A percentile compares a stretch with the other conserved stretches of the same genome.
Evolutionary conservation across 331 rosid genomes (phyloP).

Genomic region (Acacia pycnantha): DNA sequence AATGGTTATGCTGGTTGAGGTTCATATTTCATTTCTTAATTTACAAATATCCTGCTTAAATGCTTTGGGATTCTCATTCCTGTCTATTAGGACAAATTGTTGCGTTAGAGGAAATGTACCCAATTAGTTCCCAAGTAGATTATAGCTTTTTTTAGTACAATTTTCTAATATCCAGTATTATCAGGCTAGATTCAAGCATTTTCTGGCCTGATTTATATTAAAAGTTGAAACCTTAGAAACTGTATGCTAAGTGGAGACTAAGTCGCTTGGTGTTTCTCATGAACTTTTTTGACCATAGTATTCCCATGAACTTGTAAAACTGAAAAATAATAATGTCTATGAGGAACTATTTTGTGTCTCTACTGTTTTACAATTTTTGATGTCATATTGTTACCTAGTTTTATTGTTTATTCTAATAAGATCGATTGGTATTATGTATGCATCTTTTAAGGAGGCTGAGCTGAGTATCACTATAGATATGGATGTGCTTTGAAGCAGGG

Average conservation of each 20-base stretch:
- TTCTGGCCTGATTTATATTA: not conserved
- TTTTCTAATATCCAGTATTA: not conserved
- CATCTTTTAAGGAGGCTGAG: not conserved
- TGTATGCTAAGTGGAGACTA: not conserved
- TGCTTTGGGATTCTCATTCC: not conserved
- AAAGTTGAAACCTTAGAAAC: not conserved
- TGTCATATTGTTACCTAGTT: too few relatives aligned
- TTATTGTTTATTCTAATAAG: not conserved
- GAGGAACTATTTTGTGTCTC: too few relatives aligned
- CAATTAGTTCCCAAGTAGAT: not conserved
- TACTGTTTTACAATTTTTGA: too few relatives aligned
- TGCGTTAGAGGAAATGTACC: not conserved
- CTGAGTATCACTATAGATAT: not conserved
- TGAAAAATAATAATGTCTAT: too few relatives aligned
- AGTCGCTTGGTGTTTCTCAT: not conserved
- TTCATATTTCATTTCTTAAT: slow-evolving; percentile 31
- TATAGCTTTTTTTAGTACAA: not conserved
- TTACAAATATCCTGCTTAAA: slow-evolving; percentile 9
- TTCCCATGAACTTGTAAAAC: too few relatives aligned
- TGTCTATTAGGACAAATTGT: not conserved
- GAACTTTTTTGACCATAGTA: too few relatives aligned
- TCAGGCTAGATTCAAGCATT: not conserved
- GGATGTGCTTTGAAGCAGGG: not conserved
- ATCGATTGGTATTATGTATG: not conserved
- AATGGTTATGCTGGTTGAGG: slow-evolving; percentile 95